phyloP scores from a whole-genome alignment of 2,329 filamentous ascomycete species.

The Colletotrichum sp. region DNA sequence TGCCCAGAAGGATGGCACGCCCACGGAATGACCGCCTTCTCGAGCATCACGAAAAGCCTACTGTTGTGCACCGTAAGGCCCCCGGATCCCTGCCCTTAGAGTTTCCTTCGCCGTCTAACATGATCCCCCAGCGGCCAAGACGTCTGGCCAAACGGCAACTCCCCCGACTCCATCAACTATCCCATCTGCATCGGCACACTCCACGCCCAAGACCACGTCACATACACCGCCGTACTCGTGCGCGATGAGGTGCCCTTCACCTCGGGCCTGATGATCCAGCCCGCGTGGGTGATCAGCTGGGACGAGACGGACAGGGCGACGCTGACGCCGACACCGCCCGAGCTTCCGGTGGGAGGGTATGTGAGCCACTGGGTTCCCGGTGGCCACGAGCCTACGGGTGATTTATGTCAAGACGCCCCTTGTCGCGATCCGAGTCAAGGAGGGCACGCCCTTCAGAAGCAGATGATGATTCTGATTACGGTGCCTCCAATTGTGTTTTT shows the following conservation, averaged over 20 bases:
- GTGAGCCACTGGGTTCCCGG: not conserved
- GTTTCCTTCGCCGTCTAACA: not conserved
- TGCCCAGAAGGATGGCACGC: not conserved
- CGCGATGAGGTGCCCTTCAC: not conserved
- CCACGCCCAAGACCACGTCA: not conserved
- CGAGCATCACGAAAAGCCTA: not conserved
- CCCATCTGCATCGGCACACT: not conserved
- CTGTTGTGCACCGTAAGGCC: not conserved
- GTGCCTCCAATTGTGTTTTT: not conserved
- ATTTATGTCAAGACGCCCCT: not conserved
- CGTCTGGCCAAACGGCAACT: not conserved
- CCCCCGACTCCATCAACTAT: not conserved
- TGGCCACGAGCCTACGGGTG: not conserved
- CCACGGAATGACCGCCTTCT: not conserved
- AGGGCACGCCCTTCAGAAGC: not conserved
- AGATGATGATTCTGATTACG: not conserved
- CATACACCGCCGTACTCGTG: not conserved
- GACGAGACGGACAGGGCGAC: not conserved
- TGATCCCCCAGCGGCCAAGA: not conserved
- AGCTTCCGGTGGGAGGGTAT: not conserved
- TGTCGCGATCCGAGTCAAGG: not conserved
- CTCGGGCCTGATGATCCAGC: not conserved
- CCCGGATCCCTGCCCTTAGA: accelerated
- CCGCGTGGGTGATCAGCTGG: not conserved
- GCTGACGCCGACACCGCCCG: not conserved